phyloP scores from a whole-genome alignment of 192 early-diverging fungal species.

The Linderina pennispora region DNA sequence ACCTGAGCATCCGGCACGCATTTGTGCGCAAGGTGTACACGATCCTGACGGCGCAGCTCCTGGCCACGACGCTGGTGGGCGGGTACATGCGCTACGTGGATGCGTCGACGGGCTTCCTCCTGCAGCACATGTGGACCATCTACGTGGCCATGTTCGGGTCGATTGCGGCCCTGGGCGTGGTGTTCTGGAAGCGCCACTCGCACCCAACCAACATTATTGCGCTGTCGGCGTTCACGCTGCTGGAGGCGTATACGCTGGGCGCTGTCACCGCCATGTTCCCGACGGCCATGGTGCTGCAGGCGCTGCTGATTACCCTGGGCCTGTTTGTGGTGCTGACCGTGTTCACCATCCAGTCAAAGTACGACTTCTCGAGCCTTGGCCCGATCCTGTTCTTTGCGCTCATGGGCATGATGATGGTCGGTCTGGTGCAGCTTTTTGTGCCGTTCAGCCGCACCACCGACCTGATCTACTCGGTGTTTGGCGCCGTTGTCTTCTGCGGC shows the following conservation, averaged over 20 bases:
- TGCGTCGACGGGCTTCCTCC: conserved; percentile 48
- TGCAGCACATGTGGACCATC: conserved; percentile 53
- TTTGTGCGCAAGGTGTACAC: conserved; percentile 71
- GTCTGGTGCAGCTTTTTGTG: conserved; percentile 63
- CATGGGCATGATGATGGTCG: conserved; percentile 53
- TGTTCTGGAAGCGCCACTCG: conserved; percentile 56
- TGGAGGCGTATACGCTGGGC: conserved; percentile 49
- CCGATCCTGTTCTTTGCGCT: conserved; percentile 59
- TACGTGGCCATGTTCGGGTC: conserved; percentile 49
- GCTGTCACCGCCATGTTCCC: conserved; percentile 61
- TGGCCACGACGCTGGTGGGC: conserved; percentile 51
- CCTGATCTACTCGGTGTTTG: conserved; percentile 51
- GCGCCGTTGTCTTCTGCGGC: conserved; percentile 67
- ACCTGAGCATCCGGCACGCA: conserved; percentile 47
- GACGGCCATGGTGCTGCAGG: conserved; percentile 61
- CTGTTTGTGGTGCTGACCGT: conserved; percentile 69
- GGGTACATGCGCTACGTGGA: conserved; percentile 53
- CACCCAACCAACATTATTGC: conserved; percentile 58
- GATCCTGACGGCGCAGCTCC: conserved; percentile 59
- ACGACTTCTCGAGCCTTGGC: conserved; percentile 59
- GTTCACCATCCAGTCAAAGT: conserved; percentile 72
- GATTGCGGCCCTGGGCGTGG: conserved; percentile 41
- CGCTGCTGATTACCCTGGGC: conserved; percentile 63
- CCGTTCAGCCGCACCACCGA: conserved; percentile 57
- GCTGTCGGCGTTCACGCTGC: conserved; percentile 57